Conservation (phyloP, 2,329 filamentous ascomycete species). For the Pseudogymnoascus sp. region DNA sequence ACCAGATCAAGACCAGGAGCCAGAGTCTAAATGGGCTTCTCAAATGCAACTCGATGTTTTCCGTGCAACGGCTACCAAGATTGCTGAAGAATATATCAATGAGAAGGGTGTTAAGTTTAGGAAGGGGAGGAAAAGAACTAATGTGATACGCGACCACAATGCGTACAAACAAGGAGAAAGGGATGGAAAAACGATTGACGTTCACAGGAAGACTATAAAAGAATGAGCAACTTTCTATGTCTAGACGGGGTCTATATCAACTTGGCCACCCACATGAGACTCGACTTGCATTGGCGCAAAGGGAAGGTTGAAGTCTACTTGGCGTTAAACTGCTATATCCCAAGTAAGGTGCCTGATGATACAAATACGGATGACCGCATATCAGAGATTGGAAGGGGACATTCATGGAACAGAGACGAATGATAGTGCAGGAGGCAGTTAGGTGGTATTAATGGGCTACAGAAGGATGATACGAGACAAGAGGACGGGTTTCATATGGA, state of each 20-base stretch:
- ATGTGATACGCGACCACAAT: background rate
- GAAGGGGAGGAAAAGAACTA: background rate
- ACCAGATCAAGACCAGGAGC: background rate
- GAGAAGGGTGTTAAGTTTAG: background rate
- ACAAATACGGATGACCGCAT: background rate
- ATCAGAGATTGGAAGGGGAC: background rate
- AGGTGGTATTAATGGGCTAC: background rate
- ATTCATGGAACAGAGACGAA: background rate
- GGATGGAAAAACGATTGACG: background rate
- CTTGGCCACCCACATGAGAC: background rate
- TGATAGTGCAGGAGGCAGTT: no score
- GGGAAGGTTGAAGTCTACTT: background rate
- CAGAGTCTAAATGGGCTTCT: slow-evolving; percentile 5
- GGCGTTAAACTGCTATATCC: background rate
- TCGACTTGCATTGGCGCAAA: background rate
- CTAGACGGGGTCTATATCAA: background rate
- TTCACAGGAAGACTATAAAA: background rate
- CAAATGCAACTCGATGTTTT: background rate
- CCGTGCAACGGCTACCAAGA: slow-evolving; percentile 6
- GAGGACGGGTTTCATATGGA: background rate
- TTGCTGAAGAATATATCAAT: background rate
- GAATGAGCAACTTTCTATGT: background rate
- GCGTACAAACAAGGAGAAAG: background rate
- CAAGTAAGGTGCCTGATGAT: background rate
- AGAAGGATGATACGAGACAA: background rate